Evolutionary conservation across 345 rosid genomes (phyloP).

Genomic region (Linum tenue): DNA sequence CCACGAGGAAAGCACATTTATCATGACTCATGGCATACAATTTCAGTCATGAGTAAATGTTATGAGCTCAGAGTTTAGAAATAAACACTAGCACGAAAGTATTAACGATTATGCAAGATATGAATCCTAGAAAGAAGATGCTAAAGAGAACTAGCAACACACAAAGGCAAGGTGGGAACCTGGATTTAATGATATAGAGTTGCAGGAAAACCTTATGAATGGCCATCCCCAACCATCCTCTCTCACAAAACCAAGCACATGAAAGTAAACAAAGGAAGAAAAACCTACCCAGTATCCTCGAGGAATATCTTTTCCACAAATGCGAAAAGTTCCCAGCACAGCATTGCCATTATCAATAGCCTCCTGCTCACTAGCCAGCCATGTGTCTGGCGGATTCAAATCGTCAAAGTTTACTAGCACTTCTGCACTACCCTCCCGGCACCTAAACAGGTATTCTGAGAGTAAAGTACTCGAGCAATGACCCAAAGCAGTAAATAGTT

Average conservation of each 20-base stretch:
- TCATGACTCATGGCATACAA: background rate
- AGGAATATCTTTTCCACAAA: slow-evolving; percentile 93
- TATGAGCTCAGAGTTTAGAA: background rate
- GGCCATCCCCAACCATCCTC: background rate
- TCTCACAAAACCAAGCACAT: slow-evolving; percentile 1
- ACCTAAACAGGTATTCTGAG: slow-evolving; percentile 43
- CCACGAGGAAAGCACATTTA: background rate
- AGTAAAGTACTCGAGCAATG: slow-evolving; percentile 24
- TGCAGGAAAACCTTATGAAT: background rate
- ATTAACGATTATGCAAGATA: background rate
- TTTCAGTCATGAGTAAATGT: background rate
- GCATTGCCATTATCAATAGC: slow-evolving; percentile 22
- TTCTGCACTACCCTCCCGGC: slow-evolving; percentile 91
- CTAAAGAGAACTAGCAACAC: background rate
- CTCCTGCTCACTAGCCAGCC: slow-evolving; percentile 29
- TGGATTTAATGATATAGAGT: background rate
- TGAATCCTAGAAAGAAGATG: background rate
- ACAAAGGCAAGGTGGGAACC: background rate
- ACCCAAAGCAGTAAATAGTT: slow-evolving; percentile 9
- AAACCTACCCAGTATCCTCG: slow-evolving; percentile 85
- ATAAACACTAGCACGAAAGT: background rate
- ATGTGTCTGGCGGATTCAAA: slow-evolving; percentile 43
- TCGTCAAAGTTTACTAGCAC: slow-evolving; percentile 78
- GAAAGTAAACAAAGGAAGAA: background rate
- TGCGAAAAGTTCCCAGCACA: slow-evolving; percentile 37